phyloP scores from a whole-genome alignment of 352 stramenopile genomes.

The Phytophthora rubi region DNA sequence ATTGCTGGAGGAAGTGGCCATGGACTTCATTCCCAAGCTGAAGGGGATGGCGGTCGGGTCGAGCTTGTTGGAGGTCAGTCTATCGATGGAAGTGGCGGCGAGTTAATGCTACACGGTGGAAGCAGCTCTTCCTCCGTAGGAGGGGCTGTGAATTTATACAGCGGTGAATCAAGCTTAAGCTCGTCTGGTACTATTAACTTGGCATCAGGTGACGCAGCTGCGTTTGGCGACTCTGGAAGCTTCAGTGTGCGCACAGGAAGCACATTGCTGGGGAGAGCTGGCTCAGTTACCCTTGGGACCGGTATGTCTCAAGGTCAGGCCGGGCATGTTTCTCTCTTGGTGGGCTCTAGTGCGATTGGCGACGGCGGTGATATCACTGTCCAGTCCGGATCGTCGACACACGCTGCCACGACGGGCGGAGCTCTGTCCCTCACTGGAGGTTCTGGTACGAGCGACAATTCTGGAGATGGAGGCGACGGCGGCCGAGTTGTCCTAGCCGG shows the following conservation, averaged over 20 bases:
- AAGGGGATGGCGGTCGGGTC: constrained; percentile 46
- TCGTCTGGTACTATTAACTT: constrained; percentile 56
- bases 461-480: constrained; percentile 75
- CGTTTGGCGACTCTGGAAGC: constrained; percentile 50
- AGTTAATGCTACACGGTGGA: constrained; percentile 43
- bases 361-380: constrained; percentile 64
- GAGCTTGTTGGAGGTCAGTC: constrained; percentile 45
- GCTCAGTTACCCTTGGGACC: constrained; percentile 53
- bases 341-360: constrained; percentile 51
- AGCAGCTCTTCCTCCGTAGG: constrained; percentile 52
- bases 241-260: constrained; percentile 45
- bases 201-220: constrained; percentile 40
- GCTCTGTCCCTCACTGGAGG: constrained; percentile 54
- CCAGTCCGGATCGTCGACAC: constrained; percentile 53
- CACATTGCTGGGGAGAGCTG: constrained; percentile 44
- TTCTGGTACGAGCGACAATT: constrained; percentile 67
- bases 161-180: constrained; percentile 50
- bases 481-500: constrained; percentile 55
- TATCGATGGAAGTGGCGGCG: constrained; percentile 45
- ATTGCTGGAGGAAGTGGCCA: constrained; percentile 48
- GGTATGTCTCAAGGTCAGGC: constrained; percentile 46
- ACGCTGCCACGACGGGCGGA: constrained; percentile 59
- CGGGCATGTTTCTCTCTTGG: constrained; percentile 45
- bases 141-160: constrained; percentile 44
- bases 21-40: constrained; percentile 41